Evolutionary conservation across 495 filamentous ascomycete species (phyloP).

Genomic region (Margaritispora aquatica): DNA sequence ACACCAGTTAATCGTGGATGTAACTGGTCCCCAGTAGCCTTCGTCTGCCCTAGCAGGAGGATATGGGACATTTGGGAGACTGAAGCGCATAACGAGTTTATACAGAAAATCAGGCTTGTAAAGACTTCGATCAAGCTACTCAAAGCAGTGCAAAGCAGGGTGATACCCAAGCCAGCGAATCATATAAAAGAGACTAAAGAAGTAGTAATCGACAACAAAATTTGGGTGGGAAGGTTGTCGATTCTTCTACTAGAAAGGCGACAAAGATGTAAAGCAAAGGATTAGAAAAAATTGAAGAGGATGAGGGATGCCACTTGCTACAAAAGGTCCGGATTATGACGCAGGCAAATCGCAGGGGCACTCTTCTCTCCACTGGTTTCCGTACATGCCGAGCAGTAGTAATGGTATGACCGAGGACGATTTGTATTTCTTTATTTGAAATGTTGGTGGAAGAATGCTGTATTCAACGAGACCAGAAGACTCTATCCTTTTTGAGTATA

Average conservation of each 20-base stretch:
- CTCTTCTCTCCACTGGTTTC: neutral
- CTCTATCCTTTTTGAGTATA: too few relatives aligned
- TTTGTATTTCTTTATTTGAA: neutral
- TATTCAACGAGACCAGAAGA: too few relatives aligned
- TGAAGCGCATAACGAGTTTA: conserved; percentile 13
- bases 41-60: conserved; percentile 48
- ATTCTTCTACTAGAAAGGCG: too few relatives aligned
- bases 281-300: neutral
- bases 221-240: too few relatives aligned
- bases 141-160: neutral
- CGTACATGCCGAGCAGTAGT: neutral
- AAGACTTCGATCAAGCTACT: neutral
- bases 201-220: too few relatives aligned
- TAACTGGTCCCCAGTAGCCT: conserved; percentile 81
- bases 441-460: too few relatives aligned
- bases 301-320: neutral
- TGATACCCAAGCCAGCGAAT: neutral
- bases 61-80: conserved; percentile 53
- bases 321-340: neutral
- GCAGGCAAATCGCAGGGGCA: neutral
- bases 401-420: neutral
- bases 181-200: too few relatives aligned
- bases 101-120: neutral
- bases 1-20: conserved; percentile 88
- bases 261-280: too few relatives aligned